Evolutionary conservation across 2,329 filamentous ascomycete species (phyloP).

Genomic region (Aspergillus sp.): DNA sequence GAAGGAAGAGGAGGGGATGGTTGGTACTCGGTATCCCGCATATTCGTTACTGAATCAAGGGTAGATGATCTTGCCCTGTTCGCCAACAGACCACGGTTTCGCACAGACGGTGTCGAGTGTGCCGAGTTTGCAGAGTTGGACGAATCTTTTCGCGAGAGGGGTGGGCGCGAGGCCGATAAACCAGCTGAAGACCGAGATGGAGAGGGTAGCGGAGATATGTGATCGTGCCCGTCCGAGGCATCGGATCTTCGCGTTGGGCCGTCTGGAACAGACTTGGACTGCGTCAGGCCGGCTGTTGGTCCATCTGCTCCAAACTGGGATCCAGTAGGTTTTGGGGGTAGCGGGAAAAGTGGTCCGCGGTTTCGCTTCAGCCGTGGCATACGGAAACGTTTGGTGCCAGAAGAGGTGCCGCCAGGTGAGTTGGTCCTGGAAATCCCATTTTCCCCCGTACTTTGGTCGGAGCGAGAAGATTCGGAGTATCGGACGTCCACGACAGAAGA

Average conservation of each 20-base stretch:
- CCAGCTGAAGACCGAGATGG: constrained; percentile 59
- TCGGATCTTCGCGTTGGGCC: constrained; percentile 30
- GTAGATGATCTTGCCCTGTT: constrained; percentile 84
- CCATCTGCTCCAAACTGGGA: constrained; percentile 17
- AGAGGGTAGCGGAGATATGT: constrained; percentile 50
- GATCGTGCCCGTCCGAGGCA: constrained; percentile 32
- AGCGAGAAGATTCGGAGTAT: constrained; percentile 85
- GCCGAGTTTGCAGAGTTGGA: constrained; percentile 69
- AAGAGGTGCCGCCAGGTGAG: constrained; percentile 63
- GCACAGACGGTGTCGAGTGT: constrained; percentile 57
- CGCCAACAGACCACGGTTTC: constrained; percentile 56
- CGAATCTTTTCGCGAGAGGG: constrained; percentile 64
- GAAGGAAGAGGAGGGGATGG: constrained; percentile 64
- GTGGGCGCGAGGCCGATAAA: constrained; percentile 51
- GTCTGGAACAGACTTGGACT: constrained; percentile 26
- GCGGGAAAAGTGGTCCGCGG: constrained; percentile 78
- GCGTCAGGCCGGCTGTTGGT: constrained; percentile 22
- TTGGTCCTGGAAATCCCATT: constrained; percentile 62
- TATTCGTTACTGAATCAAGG: constrained; percentile 77
- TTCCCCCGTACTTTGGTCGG: constrained; percentile 80
- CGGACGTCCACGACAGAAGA: constrained; percentile 67
- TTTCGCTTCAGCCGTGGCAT: constrained; percentile 77
- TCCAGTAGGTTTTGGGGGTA: constrained; percentile 71
- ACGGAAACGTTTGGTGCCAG: constrained; percentile 77
- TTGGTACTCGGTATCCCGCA: constrained; percentile 72